Percentiles rank a stretch among this genome's conserved stretches.
phyloP scores from a whole-genome alignment of 2,329 filamentous ascomycete species.

The Nemania sp. region DNA sequence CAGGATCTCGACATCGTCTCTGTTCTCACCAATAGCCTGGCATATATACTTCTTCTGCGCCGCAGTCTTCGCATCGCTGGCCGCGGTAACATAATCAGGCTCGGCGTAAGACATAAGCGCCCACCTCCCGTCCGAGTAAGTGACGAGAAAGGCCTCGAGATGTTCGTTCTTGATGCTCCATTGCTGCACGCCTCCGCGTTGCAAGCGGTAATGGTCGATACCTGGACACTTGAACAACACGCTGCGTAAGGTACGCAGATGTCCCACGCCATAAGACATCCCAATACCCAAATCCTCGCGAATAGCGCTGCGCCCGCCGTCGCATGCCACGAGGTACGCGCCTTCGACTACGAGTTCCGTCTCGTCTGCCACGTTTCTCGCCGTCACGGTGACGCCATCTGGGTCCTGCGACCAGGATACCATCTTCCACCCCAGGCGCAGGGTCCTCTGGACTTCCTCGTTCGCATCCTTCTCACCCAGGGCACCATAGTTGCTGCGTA shows the following conservation, averaged over 20 bases:
- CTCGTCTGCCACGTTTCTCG: not conserved
- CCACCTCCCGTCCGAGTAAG: not conserved
- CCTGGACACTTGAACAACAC: not conserved
- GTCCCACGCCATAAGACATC: not conserved
- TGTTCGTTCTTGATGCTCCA: not conserved
- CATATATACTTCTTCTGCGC: not conserved
- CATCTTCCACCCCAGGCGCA: not conserved
- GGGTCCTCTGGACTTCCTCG: not conserved
- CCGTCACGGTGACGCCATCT: not conserved
- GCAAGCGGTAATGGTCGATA: not conserved
- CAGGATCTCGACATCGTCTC: not conserved
- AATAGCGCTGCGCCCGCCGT: not conserved
- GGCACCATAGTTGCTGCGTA: not conserved
- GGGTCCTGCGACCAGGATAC: not conserved
- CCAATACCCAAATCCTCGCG: not conserved
- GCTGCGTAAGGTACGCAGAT: not conserved
- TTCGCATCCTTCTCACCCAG: not conserved
- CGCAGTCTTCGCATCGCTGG: not conserved
- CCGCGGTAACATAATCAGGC: not conserved
- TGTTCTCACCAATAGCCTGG: not conserved
- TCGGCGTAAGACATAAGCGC: not conserved
- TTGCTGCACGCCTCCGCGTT: not conserved
- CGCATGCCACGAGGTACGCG: not conserved
- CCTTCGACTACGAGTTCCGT: not conserved
- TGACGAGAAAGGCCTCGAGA: not conserved